Base-by-base conservation (phyloP, 495 filamentous ascomycete genomes). In the Glonium stellatum region DNA sequence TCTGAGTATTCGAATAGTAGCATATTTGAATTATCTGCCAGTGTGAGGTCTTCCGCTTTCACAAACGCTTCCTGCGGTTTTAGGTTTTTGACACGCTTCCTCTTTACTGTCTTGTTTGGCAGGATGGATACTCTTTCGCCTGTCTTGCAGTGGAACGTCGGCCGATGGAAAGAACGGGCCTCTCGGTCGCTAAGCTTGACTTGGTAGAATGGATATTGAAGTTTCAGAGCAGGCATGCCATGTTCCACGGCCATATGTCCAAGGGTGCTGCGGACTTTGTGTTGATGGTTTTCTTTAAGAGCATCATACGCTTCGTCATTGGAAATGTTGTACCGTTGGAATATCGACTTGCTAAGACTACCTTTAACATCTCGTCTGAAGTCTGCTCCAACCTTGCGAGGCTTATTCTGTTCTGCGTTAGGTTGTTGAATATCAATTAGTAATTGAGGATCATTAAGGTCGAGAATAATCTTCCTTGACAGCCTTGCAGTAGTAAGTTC, bases 281-380 rank as follows among this genome's bases (percentile, higher is more conserved):
- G 92, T 74, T 95, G 89, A 63, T 91, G 89, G 70, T 97, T 99
- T 70, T 95, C 90, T 73, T 99, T 97, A 46, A 99, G 80, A 54
- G 88, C 84, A 65, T 96, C 89, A 69, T 99, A 99, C 1, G 90
- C 92, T 48, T 90, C 86, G 67, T 99, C 93, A 59, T 96, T 96
- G 27, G 92, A 96, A 52, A 96, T 87, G 71, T 97, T 97, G 79
- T 95, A 97, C 22, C 91, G 82, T 61, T 85, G 80, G 25, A 78
- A 82, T n/a, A 95, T 73, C 51, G 83, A 78, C 27, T 79, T 81
- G 21, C 79, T 78, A 15, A 84, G 68, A 35, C 76, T 76, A 10
- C 81, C 79, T 47, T 78, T 80, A 10, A 76, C 77, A 71, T 82
- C 75, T 22, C 83, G 78, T 56, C 80, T 81, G 54, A 78, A 71